These are phyloP conservation scores for Spongospora subterranea DNA, from an alignment of 208 protist species.

Conservation along the genomic window DNA sequence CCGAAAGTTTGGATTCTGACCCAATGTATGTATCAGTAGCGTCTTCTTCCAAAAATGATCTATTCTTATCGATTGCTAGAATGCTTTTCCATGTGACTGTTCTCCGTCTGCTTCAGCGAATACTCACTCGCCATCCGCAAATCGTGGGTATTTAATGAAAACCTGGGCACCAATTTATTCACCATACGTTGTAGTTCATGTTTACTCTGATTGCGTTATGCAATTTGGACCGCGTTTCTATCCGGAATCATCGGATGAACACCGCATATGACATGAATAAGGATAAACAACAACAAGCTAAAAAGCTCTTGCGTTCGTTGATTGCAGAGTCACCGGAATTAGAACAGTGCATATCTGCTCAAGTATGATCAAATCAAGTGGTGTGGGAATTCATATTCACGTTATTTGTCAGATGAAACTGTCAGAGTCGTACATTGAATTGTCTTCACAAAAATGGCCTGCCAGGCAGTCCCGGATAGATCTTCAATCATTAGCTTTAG, in stretches of 20 bases:
- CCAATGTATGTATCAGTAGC: neutral
- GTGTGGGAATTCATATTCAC: neutral
- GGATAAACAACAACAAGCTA: neutral
- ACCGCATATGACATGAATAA: neutral
- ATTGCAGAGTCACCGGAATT: neutral
- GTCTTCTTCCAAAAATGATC: neutral
- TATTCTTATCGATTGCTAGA: no score
- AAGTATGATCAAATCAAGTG: neutral
- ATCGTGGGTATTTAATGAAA: neutral
- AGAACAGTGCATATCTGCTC: neutral
- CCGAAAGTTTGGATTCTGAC: neutral
- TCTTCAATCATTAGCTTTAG: neutral
- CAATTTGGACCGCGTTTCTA: neutral
- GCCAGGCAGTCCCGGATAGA: neutral
- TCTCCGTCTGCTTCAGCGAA: neutral
- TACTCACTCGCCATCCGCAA: neutral
- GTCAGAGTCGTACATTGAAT: conserved; percentile 20
- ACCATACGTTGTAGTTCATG: neutral
- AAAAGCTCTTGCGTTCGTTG: neutral
- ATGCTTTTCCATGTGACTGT: conserved; percentile 24
- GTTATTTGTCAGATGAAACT: neutral
- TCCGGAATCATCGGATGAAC: neutral
- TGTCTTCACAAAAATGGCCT: conserved; percentile 9
- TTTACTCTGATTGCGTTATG: neutral
- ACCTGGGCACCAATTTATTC: neutral